Evolutionary conservation across 177 flowering plant species (phyloP).

Genomic region (Vitis hybrid): DNA sequence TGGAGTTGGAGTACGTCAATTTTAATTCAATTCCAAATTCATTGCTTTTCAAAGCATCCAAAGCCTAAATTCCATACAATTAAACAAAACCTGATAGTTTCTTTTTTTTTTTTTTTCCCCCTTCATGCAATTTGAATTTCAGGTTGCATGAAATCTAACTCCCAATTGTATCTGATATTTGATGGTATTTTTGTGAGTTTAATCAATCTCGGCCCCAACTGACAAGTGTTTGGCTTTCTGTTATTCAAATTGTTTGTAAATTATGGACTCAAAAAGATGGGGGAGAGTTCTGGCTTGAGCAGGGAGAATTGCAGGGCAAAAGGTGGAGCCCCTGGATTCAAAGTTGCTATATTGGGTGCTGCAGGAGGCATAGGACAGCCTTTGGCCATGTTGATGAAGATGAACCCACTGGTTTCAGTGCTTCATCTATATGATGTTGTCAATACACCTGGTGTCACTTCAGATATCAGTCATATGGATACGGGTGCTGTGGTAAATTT

Average conservation of each 20-base stretch:
- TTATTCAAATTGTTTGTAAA: slow-evolving; percentile 5
- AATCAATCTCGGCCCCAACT: background rate
- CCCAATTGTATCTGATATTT: too few relatives aligned
- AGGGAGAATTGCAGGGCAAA: slow-evolving; percentile 71
- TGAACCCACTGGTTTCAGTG: slow-evolving; percentile 87
- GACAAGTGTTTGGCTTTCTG: background rate
- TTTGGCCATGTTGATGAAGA: slow-evolving; percentile 89
- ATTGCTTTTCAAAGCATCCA: too few relatives aligned
- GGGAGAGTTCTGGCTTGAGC: slow-evolving; percentile 40
- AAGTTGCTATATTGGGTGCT: slow-evolving; percentile 89
- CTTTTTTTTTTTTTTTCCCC: background rate
- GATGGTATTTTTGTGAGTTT: background rate
- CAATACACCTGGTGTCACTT: slow-evolving; percentile 88
- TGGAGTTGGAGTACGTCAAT: too few relatives aligned
- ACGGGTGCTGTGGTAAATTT: slow-evolving; percentile 87
- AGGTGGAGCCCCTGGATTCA: slow-evolving; percentile 86
- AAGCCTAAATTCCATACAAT: too few relatives aligned
- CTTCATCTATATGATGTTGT: slow-evolving; percentile 95
- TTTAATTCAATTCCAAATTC: too few relatives aligned
- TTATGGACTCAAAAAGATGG: slow-evolving; percentile 40
- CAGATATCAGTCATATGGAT: slow-evolving; percentile 97
- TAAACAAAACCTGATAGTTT: too few relatives aligned
- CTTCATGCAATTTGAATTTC: background rate
- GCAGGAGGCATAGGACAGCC: slow-evolving; percentile 98
- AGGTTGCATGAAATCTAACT: too few relatives aligned